Base-by-base conservation (phyloP, 225 moss, liverwort and hornwort genomes). In the Sphagnum contortum region DNA sequence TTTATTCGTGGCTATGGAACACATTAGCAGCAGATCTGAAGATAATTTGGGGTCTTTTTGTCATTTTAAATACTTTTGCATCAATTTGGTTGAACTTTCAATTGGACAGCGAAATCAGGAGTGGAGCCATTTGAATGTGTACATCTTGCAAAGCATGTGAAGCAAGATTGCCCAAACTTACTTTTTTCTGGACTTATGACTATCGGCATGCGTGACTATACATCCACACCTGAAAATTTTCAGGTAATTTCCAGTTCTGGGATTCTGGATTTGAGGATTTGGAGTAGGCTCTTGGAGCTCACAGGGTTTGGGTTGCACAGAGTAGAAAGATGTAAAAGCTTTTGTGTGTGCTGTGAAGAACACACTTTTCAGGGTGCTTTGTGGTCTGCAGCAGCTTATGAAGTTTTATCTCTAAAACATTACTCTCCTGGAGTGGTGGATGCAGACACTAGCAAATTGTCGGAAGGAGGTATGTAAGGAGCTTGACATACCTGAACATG, bases 171-270 rank as follows among this genome's bases (percentile, higher is more conserved):
- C 57, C 80, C 83, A 5, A 71, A 84, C 57, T 45, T 84, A 49
- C 71, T 66, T 48, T 84, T 84, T 61, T 84, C 80, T 9, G 83
- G 83, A 48, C 63, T 84, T 60, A 84, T 84, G 83, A 84, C 83
- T 11, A 84, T 84, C 48, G 80, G 83, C 66, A 84, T 80, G 76
- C 69, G 66, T 55, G 83, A 84, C 64, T 84, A 80, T 69, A 80
- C 80, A 59, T 84, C 80, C 12, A 84, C 83, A 2, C 80, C 83
- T 45, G 63, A 77, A 50, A 84, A 84, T 57, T 84, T 84, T 49
- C 70, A 72, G 67, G 82, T 77, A 3, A 29, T 29, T 29, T 29
- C 29, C 29, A 54, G 29, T 67, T 44, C 52, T 52, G 0, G 9
- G 53, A 3, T 46, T 65, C 47, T 12, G 4, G 14, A 4, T 8